Conservation (phyloP, 306 rosid genomes). For the Prunus davidiana region DNA sequence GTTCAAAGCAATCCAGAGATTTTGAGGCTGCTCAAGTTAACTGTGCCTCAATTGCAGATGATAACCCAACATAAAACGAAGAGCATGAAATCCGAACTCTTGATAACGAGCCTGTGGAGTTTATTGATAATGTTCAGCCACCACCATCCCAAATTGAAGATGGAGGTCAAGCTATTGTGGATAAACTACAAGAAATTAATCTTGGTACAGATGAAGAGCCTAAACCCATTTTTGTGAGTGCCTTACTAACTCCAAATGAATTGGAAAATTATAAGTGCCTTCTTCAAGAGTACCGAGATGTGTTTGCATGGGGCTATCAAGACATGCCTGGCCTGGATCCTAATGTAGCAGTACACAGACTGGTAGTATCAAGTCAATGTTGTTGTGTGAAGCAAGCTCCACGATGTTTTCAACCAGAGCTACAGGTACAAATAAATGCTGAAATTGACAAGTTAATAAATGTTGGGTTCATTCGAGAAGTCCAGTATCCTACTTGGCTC, state of each 20-base stretch:
- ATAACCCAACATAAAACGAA: too few relatives aligned
- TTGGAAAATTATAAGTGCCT: background rate
- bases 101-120: background rate
- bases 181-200: background rate
- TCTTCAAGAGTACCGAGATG: background rate
- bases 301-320: background rate
- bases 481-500: too few relatives aligned
- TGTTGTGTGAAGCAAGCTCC: background rate
- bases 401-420: too few relatives aligned
- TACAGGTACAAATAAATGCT: too few relatives aligned
- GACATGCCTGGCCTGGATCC: background rate
- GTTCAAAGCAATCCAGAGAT: too few relatives aligned
- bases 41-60: too few relatives aligned
- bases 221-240: background rate
- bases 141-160: background rate
- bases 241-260: background rate
- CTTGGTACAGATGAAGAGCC: background rate
- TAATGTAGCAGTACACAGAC: background rate
- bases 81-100: background rate
- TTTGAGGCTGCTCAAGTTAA: background rate
- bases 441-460: too few relatives aligned
- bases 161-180: background rate
- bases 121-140: background rate
- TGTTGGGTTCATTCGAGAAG: too few relatives aligned
- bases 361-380: background rate